Percentiles rank a stretch among this genome's conserved stretches.
phyloP scores from a whole-genome alignment of 768 basidiomycete species.

The Hygrocybe punicea region DNA sequence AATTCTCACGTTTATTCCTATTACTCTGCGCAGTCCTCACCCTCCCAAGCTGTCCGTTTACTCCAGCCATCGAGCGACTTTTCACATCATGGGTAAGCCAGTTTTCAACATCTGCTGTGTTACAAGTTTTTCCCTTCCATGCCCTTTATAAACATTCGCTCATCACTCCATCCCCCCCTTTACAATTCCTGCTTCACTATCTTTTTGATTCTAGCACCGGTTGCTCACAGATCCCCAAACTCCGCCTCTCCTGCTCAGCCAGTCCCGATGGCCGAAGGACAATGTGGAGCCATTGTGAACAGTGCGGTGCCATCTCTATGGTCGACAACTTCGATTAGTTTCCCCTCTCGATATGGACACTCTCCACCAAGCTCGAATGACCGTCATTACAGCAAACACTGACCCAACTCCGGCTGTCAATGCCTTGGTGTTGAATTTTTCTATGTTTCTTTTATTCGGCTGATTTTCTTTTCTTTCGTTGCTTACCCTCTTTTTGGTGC shows the following conservation, averaged over 20 bases:
- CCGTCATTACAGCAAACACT: no score
- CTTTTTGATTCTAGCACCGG: constrained; percentile 42
- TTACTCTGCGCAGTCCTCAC: constrained; percentile 41
- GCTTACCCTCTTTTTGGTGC: no score
- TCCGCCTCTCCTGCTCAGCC: constrained; percentile 73
- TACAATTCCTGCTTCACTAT: neutral
- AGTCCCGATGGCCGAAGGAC: constrained; percentile 67
- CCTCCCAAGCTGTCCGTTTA: constrained; percentile 53
- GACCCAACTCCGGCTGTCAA: no score
- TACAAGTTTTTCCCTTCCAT: constrained; percentile 6
- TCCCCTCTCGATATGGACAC: neutral
- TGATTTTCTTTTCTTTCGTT: no score
- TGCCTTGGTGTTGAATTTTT: no score
- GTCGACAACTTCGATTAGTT: constrained; percentile 49
- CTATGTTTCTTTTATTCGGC: no score
- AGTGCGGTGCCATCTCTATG: constrained; percentile 87
- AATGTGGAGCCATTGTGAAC: constrained; percentile 87
- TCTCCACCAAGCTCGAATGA: no score
- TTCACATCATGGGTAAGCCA: constrained; percentile 67
- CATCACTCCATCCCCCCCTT: neutral
- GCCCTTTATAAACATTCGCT: neutral
- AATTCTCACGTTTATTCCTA: constrained; percentile 46
- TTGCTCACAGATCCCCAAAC: constrained; percentile 79
- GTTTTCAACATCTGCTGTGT: constrained; percentile 4
- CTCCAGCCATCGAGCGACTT: constrained; percentile 62